phyloP scores from a whole-genome alignment of 495 filamentous ascomycete genomes.

The Neurospora intermedia region DNA sequence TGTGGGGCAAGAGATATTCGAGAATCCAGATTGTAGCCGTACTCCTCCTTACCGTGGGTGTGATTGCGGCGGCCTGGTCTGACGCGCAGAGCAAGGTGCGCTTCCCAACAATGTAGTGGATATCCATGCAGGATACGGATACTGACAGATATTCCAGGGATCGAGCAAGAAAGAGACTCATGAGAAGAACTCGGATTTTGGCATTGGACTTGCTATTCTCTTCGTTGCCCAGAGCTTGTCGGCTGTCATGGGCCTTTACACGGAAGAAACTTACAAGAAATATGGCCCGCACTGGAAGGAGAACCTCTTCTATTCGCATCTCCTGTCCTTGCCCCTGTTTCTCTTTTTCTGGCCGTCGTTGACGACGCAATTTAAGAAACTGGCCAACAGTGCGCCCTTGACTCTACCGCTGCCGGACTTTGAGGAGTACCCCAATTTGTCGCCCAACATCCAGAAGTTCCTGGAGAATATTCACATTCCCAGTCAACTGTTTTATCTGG shows the following conservation, averaged over 20 bases:
- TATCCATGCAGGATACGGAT: constrained; percentile 2
- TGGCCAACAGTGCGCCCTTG: constrained; percentile 39
- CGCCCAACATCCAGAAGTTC: constrained; percentile 19
- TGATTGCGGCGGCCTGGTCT: constrained; percentile 75
- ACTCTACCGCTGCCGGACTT: constrained; percentile 25
- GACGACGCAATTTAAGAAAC: constrained; percentile 36
- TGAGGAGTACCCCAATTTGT: constrained; percentile 17
- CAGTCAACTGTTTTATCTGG: constrained; percentile 58
- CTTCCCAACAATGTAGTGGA: neutral
- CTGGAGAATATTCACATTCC: constrained; percentile 43
- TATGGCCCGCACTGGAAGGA: constrained; percentile 92
- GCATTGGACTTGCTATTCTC: constrained; percentile 72
- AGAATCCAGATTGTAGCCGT: constrained; percentile 69
- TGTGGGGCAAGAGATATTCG: constrained; percentile 79
- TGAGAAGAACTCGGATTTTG: constrained; percentile 34
- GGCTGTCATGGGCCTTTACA: constrained; percentile 90
- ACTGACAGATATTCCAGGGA: constrained; percentile 15
- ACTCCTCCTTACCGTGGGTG: constrained; percentile 70
- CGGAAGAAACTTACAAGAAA: constrained; percentile 72
- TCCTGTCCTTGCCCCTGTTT: constrained; percentile 63
- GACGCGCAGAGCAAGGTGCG: constrained; percentile 74
- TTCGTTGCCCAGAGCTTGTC: constrained; percentile 83
- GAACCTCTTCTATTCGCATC: constrained; percentile 88
- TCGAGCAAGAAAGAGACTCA: constrained; percentile 17
- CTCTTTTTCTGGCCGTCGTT: constrained; percentile 45